Evolutionary conservation across 371 early-diverging fungal genomes (phyloP).

Genomic region (Mucor lusitanicus): DNA sequence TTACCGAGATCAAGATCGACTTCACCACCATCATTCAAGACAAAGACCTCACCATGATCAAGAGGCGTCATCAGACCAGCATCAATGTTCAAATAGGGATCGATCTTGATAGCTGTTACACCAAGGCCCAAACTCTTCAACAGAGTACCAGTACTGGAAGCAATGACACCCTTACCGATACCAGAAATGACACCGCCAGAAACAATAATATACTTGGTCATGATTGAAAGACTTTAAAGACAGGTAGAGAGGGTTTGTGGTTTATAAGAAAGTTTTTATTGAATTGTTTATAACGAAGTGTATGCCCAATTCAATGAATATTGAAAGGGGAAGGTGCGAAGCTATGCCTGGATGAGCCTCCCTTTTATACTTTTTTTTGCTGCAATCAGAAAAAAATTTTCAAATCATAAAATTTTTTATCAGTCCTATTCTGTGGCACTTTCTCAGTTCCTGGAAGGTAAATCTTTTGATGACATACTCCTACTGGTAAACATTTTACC

Average conservation of each 20-base stretch:
- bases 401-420: slow-evolving; percentile 6
- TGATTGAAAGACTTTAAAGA: slow-evolving; percentile 6
- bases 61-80: slow-evolving; percentile 97
- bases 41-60: slow-evolving; percentile 99
- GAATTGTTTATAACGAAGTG: slow-evolving; percentile 16
- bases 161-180: slow-evolving; percentile 99
- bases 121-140: slow-evolving; percentile 93
- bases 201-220: slow-evolving; percentile 95
- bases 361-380: slow-evolving; percentile 21
- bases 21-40: slow-evolving; percentile 99
- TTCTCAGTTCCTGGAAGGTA: background rate
- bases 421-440: background rate
- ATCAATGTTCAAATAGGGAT: slow-evolving; percentile 99
- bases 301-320: slow-evolving; percentile 27
- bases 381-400: slow-evolving; percentile 1
- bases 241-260: background rate
- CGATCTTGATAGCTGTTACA: slow-evolving; percentile 99
- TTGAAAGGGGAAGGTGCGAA: slow-evolving; percentile 26
- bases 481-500: background rate
- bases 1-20: slow-evolving; percentile 99
- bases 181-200: slow-evolving; percentile 99
- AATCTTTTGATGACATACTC: background rate
- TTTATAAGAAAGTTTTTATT: slow-evolving; percentile 7
- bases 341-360: background rate
- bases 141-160: slow-evolving; percentile 96